These are phyloP conservation scores for Melampsora americana DNA, from an alignment of 1,284 basidiomycete genomes.

Conservation along the genomic window DNA sequence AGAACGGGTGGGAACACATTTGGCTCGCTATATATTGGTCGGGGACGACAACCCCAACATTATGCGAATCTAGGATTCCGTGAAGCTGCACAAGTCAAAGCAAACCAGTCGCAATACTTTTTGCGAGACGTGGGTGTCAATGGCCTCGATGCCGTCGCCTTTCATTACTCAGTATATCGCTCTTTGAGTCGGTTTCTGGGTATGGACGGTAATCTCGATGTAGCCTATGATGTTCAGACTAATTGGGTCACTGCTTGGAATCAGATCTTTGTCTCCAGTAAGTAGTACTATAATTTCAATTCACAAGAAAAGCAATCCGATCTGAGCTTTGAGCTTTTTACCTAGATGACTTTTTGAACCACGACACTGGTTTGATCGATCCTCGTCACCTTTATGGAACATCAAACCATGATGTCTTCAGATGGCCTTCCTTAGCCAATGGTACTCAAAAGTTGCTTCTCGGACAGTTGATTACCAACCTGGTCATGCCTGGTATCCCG, in stretches of 20 bases:
- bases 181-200: constrained; percentile 75
- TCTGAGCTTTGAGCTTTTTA: background rate
- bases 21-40: constrained; percentile 77
- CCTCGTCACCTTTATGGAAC: constrained; percentile 79
- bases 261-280: constrained; percentile 72
- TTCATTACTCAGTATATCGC: constrained; percentile 89
- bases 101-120: constrained; percentile 69
- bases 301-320: background rate
- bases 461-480: constrained; percentile 70
- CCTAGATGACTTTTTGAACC: constrained; percentile 72
- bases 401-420: constrained; percentile 86
- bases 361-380: constrained; percentile 65
- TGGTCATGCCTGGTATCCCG: constrained; percentile 81
- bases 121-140: constrained; percentile 65
- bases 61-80: constrained; percentile 62
- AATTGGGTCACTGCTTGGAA: constrained; percentile 85
- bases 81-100: constrained; percentile 62
- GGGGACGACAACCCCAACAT: constrained; percentile 73
- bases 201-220: constrained; percentile 85
- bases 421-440: constrained; percentile 80
- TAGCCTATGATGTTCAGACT: constrained; percentile 72
- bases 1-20: constrained; percentile 84
- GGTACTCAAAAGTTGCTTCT: constrained; percentile 72
- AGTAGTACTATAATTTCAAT: background rate
- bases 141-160: constrained; percentile 72